Percentiles rank a stretch among this genome's conserved stretches.
These are phyloP conservation scores for Solanum etuberosum DNA, from an alignment of 257 asterid species.

Conservation along the genomic window DNA sequence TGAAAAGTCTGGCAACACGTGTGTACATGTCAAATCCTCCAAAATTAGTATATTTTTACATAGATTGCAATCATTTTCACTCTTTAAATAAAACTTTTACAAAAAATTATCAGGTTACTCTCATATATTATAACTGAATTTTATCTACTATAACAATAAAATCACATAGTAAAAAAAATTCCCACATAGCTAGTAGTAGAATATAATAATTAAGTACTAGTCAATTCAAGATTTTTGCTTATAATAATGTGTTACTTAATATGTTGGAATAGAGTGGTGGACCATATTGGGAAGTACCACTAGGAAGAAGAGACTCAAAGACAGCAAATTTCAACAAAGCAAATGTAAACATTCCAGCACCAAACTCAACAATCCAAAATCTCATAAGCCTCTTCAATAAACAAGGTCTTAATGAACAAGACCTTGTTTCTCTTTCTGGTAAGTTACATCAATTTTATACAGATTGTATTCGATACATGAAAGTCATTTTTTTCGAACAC, in stretches of 20 bases:
- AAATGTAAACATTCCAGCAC: conserved; percentile 52
- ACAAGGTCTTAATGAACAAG: conserved; percentile 53
- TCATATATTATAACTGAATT: neutral
- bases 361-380: conserved; percentile 61
- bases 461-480: neutral
- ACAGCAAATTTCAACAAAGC: conserved; percentile 45
- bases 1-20: neutral
- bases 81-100: neutral
- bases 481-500: neutral
- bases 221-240: neutral
- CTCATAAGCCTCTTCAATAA: conserved; percentile 36
- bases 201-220: neutral
- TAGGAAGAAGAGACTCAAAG: conserved; percentile 72
- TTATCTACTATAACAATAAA: neutral
- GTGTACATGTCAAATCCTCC: neutral
- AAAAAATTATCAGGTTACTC: neutral
- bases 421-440: conserved; percentile 81
- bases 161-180: neutral
- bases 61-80: neutral
- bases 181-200: neutral
- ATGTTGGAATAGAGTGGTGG: conserved; percentile 59
- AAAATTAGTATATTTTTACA: neutral
- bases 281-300: conserved; percentile 74
- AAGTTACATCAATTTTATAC: neutral
- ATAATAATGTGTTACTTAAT: neutral